phyloP scores from a whole-genome alignment of 345 rosid genomes.

The Odontarrhena argentea region DNA sequence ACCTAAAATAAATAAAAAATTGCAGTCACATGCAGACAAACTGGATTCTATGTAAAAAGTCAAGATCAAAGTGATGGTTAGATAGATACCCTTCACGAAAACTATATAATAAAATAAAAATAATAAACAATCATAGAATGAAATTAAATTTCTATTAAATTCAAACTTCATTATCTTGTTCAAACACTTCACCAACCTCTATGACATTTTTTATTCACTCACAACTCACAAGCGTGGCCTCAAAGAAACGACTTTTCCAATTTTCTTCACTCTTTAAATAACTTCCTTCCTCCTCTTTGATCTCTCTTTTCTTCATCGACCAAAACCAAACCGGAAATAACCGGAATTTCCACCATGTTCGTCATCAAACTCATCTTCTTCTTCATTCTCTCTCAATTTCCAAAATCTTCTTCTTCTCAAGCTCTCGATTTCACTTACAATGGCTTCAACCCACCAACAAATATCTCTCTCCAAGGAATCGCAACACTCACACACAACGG shows the following conservation, averaged over 20 bases:
- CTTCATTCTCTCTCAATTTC: constrained; percentile 25
- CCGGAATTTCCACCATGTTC: constrained; percentile 35
- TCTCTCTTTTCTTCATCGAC: background rate
- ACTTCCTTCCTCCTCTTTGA: background rate
- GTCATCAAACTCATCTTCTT: constrained; percentile 29
- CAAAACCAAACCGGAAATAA: constrained; percentile 14
- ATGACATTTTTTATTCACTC: constrained; percentile 9
- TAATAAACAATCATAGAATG: background rate
- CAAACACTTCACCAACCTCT: constrained; percentile 30
- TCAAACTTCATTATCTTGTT: constrained; percentile 15
- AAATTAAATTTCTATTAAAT: background rate
- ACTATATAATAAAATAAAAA: constrained; percentile 1
- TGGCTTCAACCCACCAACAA: constrained; percentile 34
- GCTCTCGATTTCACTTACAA: constrained; percentile 34
- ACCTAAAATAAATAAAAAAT: constrained; percentile 3
- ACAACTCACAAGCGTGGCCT: constrained; percentile 23
- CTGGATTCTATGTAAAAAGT: constrained; percentile 10
- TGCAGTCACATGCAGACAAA: constrained; percentile 34
- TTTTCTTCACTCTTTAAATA: constrained; percentile 5
- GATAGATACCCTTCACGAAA: constrained; percentile 27
- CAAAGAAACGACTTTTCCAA: constrained; percentile 25
- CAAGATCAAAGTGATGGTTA: constrained; percentile 23
- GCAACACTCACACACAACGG: constrained; percentile 62
- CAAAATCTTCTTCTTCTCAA: constrained; percentile 36
- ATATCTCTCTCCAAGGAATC: constrained; percentile 52